Conservation (phyloP, 352 stramenopile genomes). For the Phytophthora podocarpi region DNA sequence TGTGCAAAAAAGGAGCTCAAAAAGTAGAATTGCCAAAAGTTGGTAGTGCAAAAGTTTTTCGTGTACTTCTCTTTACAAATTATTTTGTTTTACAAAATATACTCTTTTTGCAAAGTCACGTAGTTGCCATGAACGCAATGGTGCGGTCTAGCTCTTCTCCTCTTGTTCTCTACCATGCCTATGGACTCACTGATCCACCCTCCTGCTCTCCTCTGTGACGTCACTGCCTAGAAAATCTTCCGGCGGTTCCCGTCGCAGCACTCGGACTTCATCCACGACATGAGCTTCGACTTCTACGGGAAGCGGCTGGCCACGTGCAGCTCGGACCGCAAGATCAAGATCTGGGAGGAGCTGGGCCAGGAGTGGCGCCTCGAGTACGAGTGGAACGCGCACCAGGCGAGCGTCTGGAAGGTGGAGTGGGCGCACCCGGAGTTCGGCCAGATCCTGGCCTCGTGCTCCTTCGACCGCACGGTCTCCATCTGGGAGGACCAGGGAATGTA, state of each 20-base stretch:
- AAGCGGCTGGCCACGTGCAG: slow-evolving; percentile 91
- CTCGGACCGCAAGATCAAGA: slow-evolving; percentile 93
- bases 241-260: slow-evolving; percentile 87
- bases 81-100: too few relatives aligned
- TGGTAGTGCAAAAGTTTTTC: too few relatives aligned
- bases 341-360: slow-evolving; percentile 83
- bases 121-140: slow-evolving; percentile 38
- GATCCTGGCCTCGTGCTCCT: slow-evolving; percentile 94
- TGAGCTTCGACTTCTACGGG: slow-evolving; percentile 94
- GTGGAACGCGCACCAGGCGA: slow-evolving; percentile 90
- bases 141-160: neutral
- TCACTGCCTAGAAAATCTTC: slow-evolving; percentile 64
- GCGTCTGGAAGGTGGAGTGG: slow-evolving; percentile 95
- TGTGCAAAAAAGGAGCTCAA: too few relatives aligned
- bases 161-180: too few relatives aligned
- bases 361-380: slow-evolving; percentile 91
- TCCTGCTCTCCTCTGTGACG: neutral
- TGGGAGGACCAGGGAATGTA: slow-evolving; percentile 93
- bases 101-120: too few relatives aligned
- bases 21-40: too few relatives aligned
- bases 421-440: slow-evolving; percentile 96
- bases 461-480: slow-evolving; percentile 94
- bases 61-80: too few relatives aligned
- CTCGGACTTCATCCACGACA: slow-evolving; percentile 92
- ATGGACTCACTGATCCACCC: too few relatives aligned